Base-by-base conservation (phyloP, 129 eudicot species). In the Ambrosia artemisiifolia region DNA sequence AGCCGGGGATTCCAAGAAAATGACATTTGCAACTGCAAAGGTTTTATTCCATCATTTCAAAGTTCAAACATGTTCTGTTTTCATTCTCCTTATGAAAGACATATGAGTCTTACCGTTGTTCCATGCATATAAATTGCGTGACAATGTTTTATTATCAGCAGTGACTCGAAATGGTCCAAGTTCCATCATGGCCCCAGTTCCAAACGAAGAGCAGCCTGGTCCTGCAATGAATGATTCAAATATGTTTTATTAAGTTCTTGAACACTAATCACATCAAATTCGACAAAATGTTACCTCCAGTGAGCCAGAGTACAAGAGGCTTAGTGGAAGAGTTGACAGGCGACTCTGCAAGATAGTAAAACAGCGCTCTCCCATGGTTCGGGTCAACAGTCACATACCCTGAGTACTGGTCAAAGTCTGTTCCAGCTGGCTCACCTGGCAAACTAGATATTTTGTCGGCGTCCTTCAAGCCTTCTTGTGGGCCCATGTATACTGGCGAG, bases 1-100 rank as follows among this genome's bases (percentile, higher is more conserved):
- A 48, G 86, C 88, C 3, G 88, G 88, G 20, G 88, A 86, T 48
- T 86, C 92, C 76, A 81, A 63, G 76, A 78, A 86, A 4, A 84
- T 63, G 0, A 87, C 69, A 66, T 87, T 87, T 44, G 88, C 92
- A 49, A 46, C 87, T 86, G 83, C 81, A 9, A 48, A 34, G 6
- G 3, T 17, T 34, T 48, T 35, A 33, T 18, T 56, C 55, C 4
- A 54, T 55, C 3, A 20, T 54, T 38, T 10, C 8, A 36, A 24
- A 24, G 1, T 0, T 24, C 28, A 24, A 54, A 38, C 61, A 28
- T 71, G 66, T 0, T 59, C 3, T 28, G 9, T 65, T 63, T 40
- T 40, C 44, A 17, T n/a, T 42, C 3, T 19, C 11, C 7, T 11
- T 3, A 42, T 40, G 9, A 40, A 3, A 14, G 10, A 20, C 16